Base-by-base conservation (phyloP, 352 stramenopile genomes). In the Globisporangium cystogenes region DNA sequence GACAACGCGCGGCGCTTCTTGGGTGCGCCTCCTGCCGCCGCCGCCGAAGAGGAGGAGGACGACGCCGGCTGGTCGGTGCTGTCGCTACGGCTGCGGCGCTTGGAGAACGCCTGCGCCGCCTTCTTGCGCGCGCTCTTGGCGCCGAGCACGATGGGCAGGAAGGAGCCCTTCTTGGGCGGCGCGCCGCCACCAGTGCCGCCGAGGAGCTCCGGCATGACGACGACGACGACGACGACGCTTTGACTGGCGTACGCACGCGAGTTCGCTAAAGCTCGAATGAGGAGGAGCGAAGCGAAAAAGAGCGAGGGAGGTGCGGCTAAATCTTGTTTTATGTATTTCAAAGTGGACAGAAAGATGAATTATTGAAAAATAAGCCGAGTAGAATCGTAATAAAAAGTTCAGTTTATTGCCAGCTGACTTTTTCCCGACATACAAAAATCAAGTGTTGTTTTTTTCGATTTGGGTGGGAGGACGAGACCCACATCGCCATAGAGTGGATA, bases 131-230 rank as follows among this genome's bases (percentile, higher is more conserved):
- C 55, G 18, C 4, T 48, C 53, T 55, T 70, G 63, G 10, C 53
- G 57, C 7, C 65, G 21, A 72, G 62, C 45, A 65, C 67, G 39
- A 77, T 68, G 16, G 68, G 68, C 61, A 81, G 57, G 52, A 68
- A 63, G 37, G 68, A 69, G 39, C 53, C 52, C 44, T 77, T 80
- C 37, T 71, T 71, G 26, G 20, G n/a, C 14, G 39, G 12, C 50
- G 50, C 35, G 48, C 35, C 37, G 33, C 5, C 5, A 16, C 16
- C 37, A 23, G 8, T 11, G 16, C 16, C 16, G 14, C 37, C 16
- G 37, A 43, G 48, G 41, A 59, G 62, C 56, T 74, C 60, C 21
- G 57, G 33, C 68, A 77, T 75, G 20, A 39, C 52, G 8, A 43
- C 37, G n/a, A 7, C n/a, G 11, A 11, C 11, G 37, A 23, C 37